Percentiles rank a stretch among this genome's conserved stretches.
These are phyloP conservation scores for Erythrophleum fordii DNA, from an alignment of 306 rosid genomes.

Conservation along the genomic window DNA sequence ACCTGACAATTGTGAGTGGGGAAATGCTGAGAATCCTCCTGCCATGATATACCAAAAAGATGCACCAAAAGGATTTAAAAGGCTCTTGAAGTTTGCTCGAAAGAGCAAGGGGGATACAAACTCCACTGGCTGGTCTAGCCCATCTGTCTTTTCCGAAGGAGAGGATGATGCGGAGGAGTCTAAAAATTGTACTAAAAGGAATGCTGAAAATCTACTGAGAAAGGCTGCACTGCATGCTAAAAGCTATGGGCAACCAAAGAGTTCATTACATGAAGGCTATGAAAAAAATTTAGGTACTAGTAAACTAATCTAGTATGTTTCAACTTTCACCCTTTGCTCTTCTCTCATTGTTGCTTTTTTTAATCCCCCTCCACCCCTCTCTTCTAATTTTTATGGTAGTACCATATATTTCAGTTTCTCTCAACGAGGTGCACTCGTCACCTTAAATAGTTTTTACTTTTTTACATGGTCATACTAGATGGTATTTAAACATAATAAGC, in stretches of 20 bases:
- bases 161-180: constrained; percentile 89
- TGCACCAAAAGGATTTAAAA: constrained; percentile 93
- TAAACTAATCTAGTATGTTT: constrained; percentile 50
- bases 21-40: constrained; percentile 93
- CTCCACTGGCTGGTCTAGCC: constrained; percentile 84
- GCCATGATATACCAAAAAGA: constrained; percentile 80
- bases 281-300: constrained; percentile 65
- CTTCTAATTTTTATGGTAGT: constrained; percentile 8
- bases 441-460: neutral
- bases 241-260: constrained; percentile 74
- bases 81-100: constrained; percentile 93
- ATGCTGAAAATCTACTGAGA: constrained; percentile 70
- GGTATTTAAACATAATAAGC: neutral
- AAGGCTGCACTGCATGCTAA: constrained; percentile 71
- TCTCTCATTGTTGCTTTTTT: constrained; percentile 8
- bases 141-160: constrained; percentile 95
- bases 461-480: neutral
- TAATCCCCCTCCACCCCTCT: neutral
- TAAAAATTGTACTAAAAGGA: constrained; percentile 54
- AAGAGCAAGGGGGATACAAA: constrained; percentile 88
- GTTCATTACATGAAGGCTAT: constrained; percentile 53
- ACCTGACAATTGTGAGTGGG: constrained; percentile 84
- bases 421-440: neutral
- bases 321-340: constrained; percentile 30
- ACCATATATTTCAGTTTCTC: neutral